Percentiles rank a stretch among this genome's conserved stretches.
Evolutionary conservation across 805 yeast genomes (phyloP).

Genomic region (Pichia scutulata): DNA sequence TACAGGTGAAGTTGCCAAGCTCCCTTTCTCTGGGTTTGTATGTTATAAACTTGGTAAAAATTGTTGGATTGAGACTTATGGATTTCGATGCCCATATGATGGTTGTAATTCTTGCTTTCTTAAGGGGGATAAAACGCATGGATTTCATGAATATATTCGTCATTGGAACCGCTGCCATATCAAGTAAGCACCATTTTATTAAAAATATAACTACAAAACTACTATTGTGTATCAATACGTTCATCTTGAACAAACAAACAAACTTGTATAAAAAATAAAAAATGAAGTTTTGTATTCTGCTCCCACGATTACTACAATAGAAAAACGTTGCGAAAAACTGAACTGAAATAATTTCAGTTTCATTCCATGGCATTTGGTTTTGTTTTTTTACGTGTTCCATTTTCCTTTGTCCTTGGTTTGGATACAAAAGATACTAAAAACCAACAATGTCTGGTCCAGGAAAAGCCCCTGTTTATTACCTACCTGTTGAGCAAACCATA

Average conservation of each 20-base stretch:
- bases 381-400: not conserved
- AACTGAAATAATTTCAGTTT: not conserved
- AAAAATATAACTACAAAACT: not conserved
- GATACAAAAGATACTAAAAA: not conserved
- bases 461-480: conserved; percentile 19
- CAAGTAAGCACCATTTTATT: not conserved
- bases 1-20: conserved; percentile 6
- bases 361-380: not conserved
- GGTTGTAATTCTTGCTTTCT: conserved; percentile 5
- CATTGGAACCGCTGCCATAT: conserved; percentile 10
- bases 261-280: not conserved
- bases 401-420: not conserved
- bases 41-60: conserved; percentile 9
- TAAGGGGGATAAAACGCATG: conserved; percentile 12
- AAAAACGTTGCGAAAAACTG: not conserved
- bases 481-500: conserved; percentile 38
- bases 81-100: conserved; percentile 8
- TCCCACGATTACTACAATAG: not conserved
- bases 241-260: not conserved
- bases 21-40: conserved; percentile 5
- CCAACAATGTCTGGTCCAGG: not conserved
- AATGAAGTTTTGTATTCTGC: not conserved
- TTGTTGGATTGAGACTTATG: conserved; percentile 4
- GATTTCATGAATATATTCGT: conserved; percentile 11
- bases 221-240: not conserved